Evolutionary conservation across 306 rosid genomes (phyloP).

Genomic region (Crataegus laevigata): DNA sequence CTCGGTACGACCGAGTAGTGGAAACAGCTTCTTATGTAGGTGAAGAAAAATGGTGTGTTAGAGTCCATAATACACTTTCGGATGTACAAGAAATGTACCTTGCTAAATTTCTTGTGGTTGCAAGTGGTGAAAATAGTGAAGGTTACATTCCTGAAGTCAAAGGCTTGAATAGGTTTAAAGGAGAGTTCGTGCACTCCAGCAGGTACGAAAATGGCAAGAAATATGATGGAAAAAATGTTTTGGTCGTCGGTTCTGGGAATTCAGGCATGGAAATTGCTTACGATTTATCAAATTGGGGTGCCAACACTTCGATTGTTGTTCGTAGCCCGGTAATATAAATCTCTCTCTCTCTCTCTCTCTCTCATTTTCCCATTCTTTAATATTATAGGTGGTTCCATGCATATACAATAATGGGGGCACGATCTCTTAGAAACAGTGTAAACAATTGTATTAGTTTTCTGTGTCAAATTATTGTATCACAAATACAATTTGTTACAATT

Average conservation of each 20-base stretch:
- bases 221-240: slow-evolving; percentile 35
- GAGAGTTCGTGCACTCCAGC: slow-evolving; percentile 42
- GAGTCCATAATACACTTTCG: background rate
- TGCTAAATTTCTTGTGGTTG: slow-evolving; percentile 39
- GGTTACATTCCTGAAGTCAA: slow-evolving; percentile 27
- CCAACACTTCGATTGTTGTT: slow-evolving; percentile 47
- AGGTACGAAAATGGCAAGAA: slow-evolving; percentile 38
- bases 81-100: slow-evolving; percentile 22
- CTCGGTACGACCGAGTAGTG: slow-evolving; percentile 21
- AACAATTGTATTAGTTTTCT: no score
- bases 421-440: no score
- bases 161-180: slow-evolving; percentile 40
- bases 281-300: slow-evolving; percentile 51
- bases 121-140: slow-evolving; percentile 50
- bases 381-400: no score
- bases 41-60: slow-evolving; percentile 29
- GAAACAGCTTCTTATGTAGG: slow-evolving; percentile 10
- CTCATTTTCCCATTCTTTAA: no score
- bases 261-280: slow-evolving; percentile 74
- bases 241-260: slow-evolving; percentile 67
- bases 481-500: no score
- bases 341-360: background rate
- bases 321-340: slow-evolving; percentile 33
- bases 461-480: no score
- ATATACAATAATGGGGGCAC: no score